Evolutionary conservation across 2,329 filamentous ascomycete species (phyloP), one percentile per base, ranked within the genome.

Genomic region (Trematosphaeria pertusa): DNA sequence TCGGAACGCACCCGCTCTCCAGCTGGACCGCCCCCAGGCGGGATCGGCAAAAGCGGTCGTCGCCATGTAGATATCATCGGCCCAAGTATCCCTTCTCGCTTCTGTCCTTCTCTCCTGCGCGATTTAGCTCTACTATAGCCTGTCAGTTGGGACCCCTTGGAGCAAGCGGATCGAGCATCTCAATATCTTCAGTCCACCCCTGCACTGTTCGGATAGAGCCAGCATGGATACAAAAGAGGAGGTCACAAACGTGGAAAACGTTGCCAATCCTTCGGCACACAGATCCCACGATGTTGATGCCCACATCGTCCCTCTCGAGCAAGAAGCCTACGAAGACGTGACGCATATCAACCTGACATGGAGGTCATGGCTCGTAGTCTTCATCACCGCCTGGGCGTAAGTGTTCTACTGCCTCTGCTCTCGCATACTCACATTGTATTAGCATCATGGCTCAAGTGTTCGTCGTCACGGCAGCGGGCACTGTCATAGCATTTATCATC

Each of bases 401-500:
- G 62, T 28, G 12, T 8, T 9, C 4, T 26, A 7, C 4, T 6
- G 24, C 24, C 24, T 5, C 20, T 32, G 21, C 6, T 1, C 11
- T 1, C 5, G 5, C 8, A 2, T n/a, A 20, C 47, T 59, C 17
- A 62, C 28, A 34, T 11, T 4, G 5, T 28, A 2, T 24, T 12
- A 69, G 66, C 7, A 75, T 82, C 48, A 76, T 80, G 71, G 71
- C 78, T 1, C 81, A 83, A 47, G 77, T 82, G 9, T 83, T 80
- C 45, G 80, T 83, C 4, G 79, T 82, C 3, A 76, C 79, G 1
- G 80, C 80, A 4, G 80, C 80, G 5, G 79, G 80, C 1, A 81
- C 78, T 0, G 80, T 83, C 8, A 78, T 83, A 43, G 77, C 79
- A 0, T 84, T 83, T 58, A 82, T 79, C 49, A 71, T 81, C 18